Conservation (phyloP, 1,284 basidiomycete species). For the Naganishia sp. region DNA sequence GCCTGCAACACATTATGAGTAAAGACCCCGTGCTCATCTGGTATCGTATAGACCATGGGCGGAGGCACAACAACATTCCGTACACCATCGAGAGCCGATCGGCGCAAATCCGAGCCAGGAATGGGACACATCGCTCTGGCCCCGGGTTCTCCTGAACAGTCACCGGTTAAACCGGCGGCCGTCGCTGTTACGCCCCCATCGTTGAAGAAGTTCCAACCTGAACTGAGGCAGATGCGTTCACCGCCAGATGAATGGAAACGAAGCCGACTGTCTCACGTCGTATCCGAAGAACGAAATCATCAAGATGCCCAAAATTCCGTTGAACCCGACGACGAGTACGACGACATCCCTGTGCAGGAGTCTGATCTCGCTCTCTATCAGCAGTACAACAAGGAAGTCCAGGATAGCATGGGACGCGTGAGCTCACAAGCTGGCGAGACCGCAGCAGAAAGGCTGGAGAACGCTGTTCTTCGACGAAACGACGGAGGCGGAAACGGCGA, state of each 20-base stretch:
- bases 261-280: constrained; percentile 28
- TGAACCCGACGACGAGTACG: neutral
- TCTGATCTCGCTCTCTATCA: constrained; percentile 26
- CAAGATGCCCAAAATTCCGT: constrained; percentile 1
- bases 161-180: neutral
- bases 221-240: constrained; percentile 14
- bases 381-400: constrained; percentile 12
- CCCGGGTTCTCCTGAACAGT: constrained; percentile 10
- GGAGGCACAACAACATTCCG: neutral
- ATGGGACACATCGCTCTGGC: neutral
- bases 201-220: constrained; percentile 25
- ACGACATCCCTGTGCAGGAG: constrained; percentile 19
- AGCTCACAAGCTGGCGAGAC: neutral
- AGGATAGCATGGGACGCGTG: constrained; percentile 3
- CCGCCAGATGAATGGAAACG: constrained; percentile 21
- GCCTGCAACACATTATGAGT: neutral
- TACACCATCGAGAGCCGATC: constrained; percentile 14
- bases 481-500: neutral
- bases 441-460: neutral
- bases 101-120: constrained; percentile 24
- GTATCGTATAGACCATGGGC: constrained; percentile 13
- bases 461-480: neutral
- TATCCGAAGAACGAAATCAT: neutral
- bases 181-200: constrained; percentile 16
- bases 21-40: neutral